phyloP scores from a whole-genome alignment of 169 alveolate genomes.

The Plasmodium billcollinsi region DNA sequence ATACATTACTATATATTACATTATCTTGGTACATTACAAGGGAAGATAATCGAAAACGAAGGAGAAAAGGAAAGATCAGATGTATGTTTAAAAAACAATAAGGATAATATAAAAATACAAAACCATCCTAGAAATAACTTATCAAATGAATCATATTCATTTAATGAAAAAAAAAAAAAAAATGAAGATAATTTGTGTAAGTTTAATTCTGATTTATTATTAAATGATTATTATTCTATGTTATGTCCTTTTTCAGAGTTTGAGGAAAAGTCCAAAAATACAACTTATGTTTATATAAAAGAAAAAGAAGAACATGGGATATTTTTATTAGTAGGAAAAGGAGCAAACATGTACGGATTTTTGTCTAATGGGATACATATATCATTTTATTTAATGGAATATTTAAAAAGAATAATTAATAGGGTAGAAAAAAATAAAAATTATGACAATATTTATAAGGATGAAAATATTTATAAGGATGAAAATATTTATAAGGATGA shows the following conservation, averaged over 20 bases:
- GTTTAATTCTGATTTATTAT: not conserved
- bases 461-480: not conserved
- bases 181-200: not conserved
- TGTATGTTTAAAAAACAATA: not conserved
- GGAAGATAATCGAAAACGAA: not conserved
- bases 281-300: conserved; percentile 75
- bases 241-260: conserved; percentile 56
- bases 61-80: not conserved
- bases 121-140: not conserved
- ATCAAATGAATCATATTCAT: not conserved
- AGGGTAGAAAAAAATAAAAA: conserved; percentile 5
- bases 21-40: conserved; percentile 35
- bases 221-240: conserved; percentile 21
- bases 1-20: conserved; percentile 63
- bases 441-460: not conserved
- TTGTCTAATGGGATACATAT: conserved; percentile 86
- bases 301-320: conserved; percentile 89
- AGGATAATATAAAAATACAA: not conserved
- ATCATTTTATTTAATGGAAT: conserved; percentile 63
- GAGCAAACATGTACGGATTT: conserved; percentile 88
- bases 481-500: not conserved
- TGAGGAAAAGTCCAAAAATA: conserved; percentile 64
- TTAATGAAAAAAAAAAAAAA: not conserved
- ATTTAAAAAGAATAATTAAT: conserved; percentile 24
- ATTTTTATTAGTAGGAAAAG: conserved; percentile 87